Base-by-base conservation (phyloP, 2,329 filamentous ascomycete species). In the Sporothrix phasma region DNA sequence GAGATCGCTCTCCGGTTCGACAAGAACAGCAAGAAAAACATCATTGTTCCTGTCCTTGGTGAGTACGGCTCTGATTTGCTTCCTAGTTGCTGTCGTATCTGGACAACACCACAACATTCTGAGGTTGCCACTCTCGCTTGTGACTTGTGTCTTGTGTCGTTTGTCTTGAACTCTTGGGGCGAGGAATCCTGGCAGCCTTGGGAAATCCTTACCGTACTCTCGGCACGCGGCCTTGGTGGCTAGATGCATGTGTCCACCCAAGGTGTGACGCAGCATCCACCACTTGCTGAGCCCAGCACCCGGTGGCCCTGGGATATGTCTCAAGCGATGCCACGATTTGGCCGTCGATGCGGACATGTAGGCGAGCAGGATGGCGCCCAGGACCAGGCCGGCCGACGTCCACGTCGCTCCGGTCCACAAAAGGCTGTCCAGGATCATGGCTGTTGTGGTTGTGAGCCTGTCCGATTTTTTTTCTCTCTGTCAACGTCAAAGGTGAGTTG, bases 241-340 rank as follows among this genome's bases (percentile, higher is more conserved):
- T 45, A 71, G 66, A 66, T 71, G 69, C 70, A 72, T 68, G 62
- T 64, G 65, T 22, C 70, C 70, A 41, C 66, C 62, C 56, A 72
- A 62, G n/a, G 69, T 69, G 68, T 71, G 69, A 67, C 69, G 69
- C 67, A 71, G 64, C 69, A 72, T 69, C 70, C 70, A 72, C 70
- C 67, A 70, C 63, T 70, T 71, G 67, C 68, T 70, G 34, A 72
- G 58, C 37, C 67, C 69, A 19, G 68, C 67, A 26, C 67, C 65
- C 4, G 64, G 67, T 34, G 70, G 70, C 6, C 70, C 70, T n/a
- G 70, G 69, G 43, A 72, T 69, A 56, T 72, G 68, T 65, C 66
- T 68, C 63, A 72, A 66, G 22, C 70, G 70, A 37, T 67, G 65
- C 69, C 69, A 72, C 62, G 68, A 64, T 26, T 49, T 46, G 29